Conservation (phyloP, 495 filamentous ascomycete genomes). For the Hyaloscypha hepaticicola region DNA sequence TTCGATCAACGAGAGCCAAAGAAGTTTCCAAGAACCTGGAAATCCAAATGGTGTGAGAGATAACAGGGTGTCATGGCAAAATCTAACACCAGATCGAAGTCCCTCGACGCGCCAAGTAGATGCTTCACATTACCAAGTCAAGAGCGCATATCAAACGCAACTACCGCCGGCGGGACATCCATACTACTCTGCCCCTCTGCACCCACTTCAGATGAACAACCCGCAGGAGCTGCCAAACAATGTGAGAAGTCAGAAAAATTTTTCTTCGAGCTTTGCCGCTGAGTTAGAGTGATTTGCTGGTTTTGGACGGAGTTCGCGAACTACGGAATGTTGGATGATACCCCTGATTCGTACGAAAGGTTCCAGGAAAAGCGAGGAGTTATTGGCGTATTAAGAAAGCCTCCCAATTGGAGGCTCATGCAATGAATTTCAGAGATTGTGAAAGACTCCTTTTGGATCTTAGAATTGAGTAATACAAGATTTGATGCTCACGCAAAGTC, state of each 20-base stretch:
- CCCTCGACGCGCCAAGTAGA: neutral
- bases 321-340: neutral
- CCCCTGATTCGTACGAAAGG: neutral
- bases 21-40: neutral
- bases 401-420: neutral
- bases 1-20: constrained; percentile 1
- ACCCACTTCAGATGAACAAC: neutral
- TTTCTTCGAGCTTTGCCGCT: neutral
- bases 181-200: neutral
- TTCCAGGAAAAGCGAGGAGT: neutral
- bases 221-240: neutral
- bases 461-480: neutral
- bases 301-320: neutral
- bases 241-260: neutral
- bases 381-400: neutral
- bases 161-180: neutral
- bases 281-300: neutral
- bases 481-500: neutral
- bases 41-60: neutral
- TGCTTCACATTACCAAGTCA: neutral
- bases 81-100: constrained; percentile 3
- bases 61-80: constrained; percentile 22
- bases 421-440: neutral
- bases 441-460: neutral
- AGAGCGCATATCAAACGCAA: neutral